Percentiles rank a stretch among this genome's conserved stretches.
Evolutionary conservation across 2,329 filamentous ascomycete genomes (phyloP).

Genomic region (Neopestalotiopsis sp.): DNA sequence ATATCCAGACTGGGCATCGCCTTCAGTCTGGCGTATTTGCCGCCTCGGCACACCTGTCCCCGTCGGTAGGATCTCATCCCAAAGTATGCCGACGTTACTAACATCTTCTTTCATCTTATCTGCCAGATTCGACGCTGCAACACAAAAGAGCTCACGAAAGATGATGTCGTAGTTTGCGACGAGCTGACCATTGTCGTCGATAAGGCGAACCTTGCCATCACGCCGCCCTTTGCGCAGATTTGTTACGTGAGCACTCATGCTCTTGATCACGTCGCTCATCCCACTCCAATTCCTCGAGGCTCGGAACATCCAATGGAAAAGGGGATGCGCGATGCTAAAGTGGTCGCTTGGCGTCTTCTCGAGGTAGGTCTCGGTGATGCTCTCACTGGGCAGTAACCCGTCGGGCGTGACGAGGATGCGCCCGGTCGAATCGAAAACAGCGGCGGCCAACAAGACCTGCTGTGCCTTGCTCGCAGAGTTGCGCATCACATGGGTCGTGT

Average conservation of each 20-base stretch:
- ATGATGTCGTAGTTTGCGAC: conserved; percentile 75
- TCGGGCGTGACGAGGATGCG: conserved; percentile 72
- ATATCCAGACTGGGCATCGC: conserved; percentile 20
- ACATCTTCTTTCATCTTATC: conserved; percentile 67
- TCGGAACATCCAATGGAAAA: conserved; percentile 88
- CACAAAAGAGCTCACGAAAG: conserved; percentile 83
- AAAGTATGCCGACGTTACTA: conserved; percentile 69
- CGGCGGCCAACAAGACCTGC: conserved; percentile 63
- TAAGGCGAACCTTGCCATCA: conserved; percentile 48
- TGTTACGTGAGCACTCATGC: conserved; percentile 75
- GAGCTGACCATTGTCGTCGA: conserved; percentile 59
- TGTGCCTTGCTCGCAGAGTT: conserved; percentile 64
- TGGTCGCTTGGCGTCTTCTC: conserved; percentile 74
- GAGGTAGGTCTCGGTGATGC: conserved; percentile 79
- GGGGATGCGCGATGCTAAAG: conserved; percentile 76
- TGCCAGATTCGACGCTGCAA: conserved; percentile 77
- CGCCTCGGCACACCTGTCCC: conserved; percentile 43
- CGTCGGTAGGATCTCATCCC: conserved; percentile 76
- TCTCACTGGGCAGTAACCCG: conserved; percentile 71
- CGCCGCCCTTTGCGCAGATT: conserved; percentile 46
- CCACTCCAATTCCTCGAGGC: conserved; percentile 79
- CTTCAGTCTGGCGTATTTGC: conserved; percentile 23
- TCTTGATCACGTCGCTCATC: conserved; percentile 69
- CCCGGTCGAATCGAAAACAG: conserved; percentile 70
- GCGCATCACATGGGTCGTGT: conserved; percentile 57